Evolutionary conservation across 768 basidiomycete genomes (phyloP).

Genomic region (Lepiota brunneoincarnata): DNA sequence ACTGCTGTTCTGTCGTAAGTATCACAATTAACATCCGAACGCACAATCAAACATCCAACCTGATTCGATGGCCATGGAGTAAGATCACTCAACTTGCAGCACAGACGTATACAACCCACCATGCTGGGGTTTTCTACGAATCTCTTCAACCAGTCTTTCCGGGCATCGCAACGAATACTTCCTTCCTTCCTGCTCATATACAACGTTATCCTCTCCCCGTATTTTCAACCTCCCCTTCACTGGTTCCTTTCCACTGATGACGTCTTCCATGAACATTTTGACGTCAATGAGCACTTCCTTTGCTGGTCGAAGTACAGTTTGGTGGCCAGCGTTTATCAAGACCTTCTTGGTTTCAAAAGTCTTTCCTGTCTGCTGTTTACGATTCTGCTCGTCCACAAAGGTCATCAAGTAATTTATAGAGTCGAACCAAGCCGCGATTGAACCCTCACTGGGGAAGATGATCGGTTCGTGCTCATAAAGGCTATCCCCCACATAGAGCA

Average conservation of each 20-base stretch:
- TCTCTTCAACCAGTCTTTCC: constrained; percentile 42
- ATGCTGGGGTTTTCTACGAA: constrained; percentile 13
- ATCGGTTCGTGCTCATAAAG: constrained; percentile 54
- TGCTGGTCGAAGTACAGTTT: constrained; percentile 42
- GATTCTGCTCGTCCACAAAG: constrained; percentile 32
- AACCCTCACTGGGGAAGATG: constrained; percentile 53
- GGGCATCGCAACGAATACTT: constrained; percentile 49
- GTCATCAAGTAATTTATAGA: constrained; percentile 41
- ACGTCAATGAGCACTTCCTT: constrained; percentile 40
- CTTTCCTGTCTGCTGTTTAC: neutral
- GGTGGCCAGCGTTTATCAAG: constrained; percentile 49
- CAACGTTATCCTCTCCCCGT: constrained; percentile 37
- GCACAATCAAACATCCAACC: too few species aligned
- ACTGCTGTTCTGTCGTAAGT: too few species aligned
- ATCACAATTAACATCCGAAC: too few species aligned
- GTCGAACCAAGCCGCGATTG: constrained; percentile 47
- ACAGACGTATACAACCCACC: neutral
- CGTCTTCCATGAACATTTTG: constrained; percentile 45
- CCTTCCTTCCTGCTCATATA: constrained; percentile 39
- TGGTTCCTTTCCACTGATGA: constrained; percentile 38
- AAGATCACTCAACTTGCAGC: neutral
- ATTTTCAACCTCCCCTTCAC: constrained; percentile 28
- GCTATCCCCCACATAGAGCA: constrained; percentile 58
- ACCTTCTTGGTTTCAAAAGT: constrained; percentile 21
- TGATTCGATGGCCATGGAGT: too few species aligned